These are phyloP conservation scores for Aspergillus pseudotamarii DNA, from an alignment of 2,329 filamentous ascomycete species.

Conservation along the genomic window DNA sequence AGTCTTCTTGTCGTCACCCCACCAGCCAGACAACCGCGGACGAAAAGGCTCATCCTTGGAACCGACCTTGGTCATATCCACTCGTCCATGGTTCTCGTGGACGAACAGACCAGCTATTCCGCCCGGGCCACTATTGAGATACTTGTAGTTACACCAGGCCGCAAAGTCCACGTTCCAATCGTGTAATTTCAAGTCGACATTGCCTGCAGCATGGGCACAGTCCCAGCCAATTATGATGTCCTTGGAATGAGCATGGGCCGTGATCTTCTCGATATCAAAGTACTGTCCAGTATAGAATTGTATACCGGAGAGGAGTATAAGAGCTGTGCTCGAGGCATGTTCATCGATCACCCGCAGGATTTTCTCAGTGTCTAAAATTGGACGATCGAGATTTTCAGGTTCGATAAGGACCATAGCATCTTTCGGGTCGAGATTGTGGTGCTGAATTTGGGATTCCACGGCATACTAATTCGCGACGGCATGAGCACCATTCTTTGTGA, in stretches of 20 bases:
- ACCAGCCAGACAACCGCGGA: slow-evolving; percentile 79
- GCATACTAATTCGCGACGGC: slow-evolving; percentile 63
- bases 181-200: slow-evolving; percentile 76
- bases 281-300: slow-evolving; percentile 92
- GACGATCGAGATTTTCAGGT: slow-evolving; percentile 55
- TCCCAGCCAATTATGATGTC: slow-evolving; percentile 84
- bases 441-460: slow-evolving; percentile 76
- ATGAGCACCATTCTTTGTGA: slow-evolving; percentile 14
- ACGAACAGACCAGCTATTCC: slow-evolving; percentile 80
- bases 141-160: slow-evolving; percentile 94
- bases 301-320: slow-evolving; percentile 81
- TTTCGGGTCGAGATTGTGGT: slow-evolving; percentile 68
- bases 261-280: slow-evolving; percentile 81
- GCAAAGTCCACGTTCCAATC: slow-evolving; percentile 93
- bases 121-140: slow-evolving; percentile 83
- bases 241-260: slow-evolving; percentile 70
- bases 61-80: slow-evolving; percentile 38
- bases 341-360: slow-evolving; percentile 74
- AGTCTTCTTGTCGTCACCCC: slow-evolving; percentile 75
- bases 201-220: slow-evolving; percentile 82
- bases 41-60: slow-evolving; percentile 55
- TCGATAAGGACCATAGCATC: slow-evolving; percentile 75
- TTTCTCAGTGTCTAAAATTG: slow-evolving; percentile 69
- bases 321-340: slow-evolving; percentile 71
- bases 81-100: slow-evolving; percentile 69